These are phyloP conservation scores for Glycine soja DNA, from an alignment of 306 rosid species.

Conservation along the genomic window DNA sequence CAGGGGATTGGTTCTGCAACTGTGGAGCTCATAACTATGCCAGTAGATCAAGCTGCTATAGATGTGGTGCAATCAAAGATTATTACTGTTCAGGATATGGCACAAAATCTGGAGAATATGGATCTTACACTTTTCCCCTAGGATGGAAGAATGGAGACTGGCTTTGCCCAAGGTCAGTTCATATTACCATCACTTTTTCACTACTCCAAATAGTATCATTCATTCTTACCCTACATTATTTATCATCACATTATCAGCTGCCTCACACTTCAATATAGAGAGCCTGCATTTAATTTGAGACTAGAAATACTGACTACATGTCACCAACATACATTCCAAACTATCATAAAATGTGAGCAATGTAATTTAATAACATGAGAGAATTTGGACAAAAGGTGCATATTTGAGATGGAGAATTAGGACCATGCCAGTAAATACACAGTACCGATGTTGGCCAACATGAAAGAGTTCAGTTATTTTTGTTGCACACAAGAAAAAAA, in stretches of 20 bases:
- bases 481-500: neutral
- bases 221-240: neutral
- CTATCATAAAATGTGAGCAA: slow-evolving; percentile 21
- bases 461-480: neutral
- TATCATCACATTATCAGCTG: neutral
- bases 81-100: slow-evolving; percentile 58
- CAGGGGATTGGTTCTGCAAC: slow-evolving; percentile 96
- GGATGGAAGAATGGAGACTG: slow-evolving; percentile 99
- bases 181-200: slow-evolving; percentile 38
- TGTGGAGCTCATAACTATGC: slow-evolving; percentile 97
- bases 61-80: slow-evolving; percentile 67
- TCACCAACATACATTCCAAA: neutral
- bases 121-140: slow-evolving; percentile 69
- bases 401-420: neutral
- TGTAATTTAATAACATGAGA: slow-evolving; percentile 17
- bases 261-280: neutral
- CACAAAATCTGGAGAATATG: slow-evolving; percentile 58
- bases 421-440: neutral
- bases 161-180: slow-evolving; percentile 78
- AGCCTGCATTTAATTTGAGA: neutral
- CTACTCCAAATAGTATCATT: neutral
- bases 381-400: neutral
- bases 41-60: slow-evolving; percentile 78
- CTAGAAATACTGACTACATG: neutral
- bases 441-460: neutral